Percentiles rank a stretch among this genome's conserved stretches.
These are phyloP conservation scores for Pterocarpus macrocarpus DNA, from an alignment of 306 rosid genomes.

Conservation along the genomic window DNA sequence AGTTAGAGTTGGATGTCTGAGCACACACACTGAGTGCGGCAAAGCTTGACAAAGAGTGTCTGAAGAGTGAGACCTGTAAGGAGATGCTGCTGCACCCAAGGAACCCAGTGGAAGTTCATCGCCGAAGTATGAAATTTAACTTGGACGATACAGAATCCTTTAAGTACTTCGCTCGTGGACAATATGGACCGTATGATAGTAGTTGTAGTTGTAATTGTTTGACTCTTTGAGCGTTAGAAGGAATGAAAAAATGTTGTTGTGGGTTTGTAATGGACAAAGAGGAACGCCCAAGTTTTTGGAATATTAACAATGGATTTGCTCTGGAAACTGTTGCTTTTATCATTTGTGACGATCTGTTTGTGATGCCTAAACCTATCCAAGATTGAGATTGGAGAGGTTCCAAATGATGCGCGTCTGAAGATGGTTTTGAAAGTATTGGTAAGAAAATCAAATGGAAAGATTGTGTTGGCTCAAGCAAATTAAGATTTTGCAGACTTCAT, in stretches of 20 bases:
- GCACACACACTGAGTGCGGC: constrained; percentile 12
- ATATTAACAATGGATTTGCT: neutral
- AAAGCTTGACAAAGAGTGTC: neutral
- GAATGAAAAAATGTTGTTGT: neutral
- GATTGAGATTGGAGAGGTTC: no score
- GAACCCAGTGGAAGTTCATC: constrained; percentile 33
- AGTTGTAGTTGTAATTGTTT: no score
- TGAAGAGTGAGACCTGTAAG: neutral
- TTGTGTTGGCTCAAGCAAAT: no score
- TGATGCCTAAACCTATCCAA: neutral
- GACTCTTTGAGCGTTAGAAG: neutral
- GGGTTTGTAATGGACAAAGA: neutral
- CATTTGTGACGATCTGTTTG: neutral
- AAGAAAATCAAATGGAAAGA: no score
- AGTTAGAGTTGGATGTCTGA: constrained; percentile 13
- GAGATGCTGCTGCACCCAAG: constrained; percentile 21
- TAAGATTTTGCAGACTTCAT: no score
- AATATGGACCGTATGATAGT: neutral
- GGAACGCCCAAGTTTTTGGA: rapidly evolving
- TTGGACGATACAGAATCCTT: constrained; percentile 3
- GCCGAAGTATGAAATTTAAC: constrained; percentile 10
- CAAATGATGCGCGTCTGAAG: no score
- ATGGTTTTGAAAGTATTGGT: no score
- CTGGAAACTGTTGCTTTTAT: neutral
- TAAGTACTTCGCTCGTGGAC: neutral